Base-by-base conservation (phyloP, 2,329 filamentous ascomycete genomes). In the Hypomyces perniciosus region DNA sequence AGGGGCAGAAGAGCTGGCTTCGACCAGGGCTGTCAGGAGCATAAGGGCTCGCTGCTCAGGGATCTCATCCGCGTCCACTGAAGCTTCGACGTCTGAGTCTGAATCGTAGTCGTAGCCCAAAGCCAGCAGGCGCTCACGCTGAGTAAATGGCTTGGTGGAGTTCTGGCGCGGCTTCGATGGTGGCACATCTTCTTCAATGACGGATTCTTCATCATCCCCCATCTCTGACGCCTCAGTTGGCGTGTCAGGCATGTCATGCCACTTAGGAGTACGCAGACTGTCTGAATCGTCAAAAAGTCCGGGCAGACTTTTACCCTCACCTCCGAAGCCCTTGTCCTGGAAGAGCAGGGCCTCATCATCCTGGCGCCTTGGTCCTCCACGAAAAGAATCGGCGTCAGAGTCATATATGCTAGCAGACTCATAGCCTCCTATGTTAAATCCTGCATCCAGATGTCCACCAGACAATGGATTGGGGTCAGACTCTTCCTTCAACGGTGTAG, bases 291-390 rank as follows among this genome's bases (percentile, higher is more conserved):
- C 50, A 13, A 60, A 60, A n/a, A 64, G 49, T n/a, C 60, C 59
- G 4, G 60, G 72, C 1, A 74, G 59, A 46, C 68, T 62, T 37
- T 60, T 56, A 4, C 68, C 64, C 1, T 56, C 54, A 9, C 60
- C 50, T 0, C 69, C 69, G 35, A 69, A 73, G 0, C 69, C 67
- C 0, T 41, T 48, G 8, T 68, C 62, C 8, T 59, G 61, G 52
- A 72, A 72, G 0, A 73, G 55, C 0, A 73, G 60, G 4, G 65
- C 62, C 43, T 72, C 67, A 39, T 71, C 70, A 20, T 64, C 63
- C 9, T 63, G 62, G 8, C 57, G 60, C 3, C 20, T 28, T 5
- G 13, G 40, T 20, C 31, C 37, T 7, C 39, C 58, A 8, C 55
- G 59, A 7, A 71, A 61, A 0, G 65, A 68, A 12, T 71, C 69